Percentiles rank a stretch among this genome's conserved stretches.
These are phyloP conservation scores for Jacaranda copaia DNA, from an alignment of 257 asterid species.

Conservation along the genomic window DNA sequence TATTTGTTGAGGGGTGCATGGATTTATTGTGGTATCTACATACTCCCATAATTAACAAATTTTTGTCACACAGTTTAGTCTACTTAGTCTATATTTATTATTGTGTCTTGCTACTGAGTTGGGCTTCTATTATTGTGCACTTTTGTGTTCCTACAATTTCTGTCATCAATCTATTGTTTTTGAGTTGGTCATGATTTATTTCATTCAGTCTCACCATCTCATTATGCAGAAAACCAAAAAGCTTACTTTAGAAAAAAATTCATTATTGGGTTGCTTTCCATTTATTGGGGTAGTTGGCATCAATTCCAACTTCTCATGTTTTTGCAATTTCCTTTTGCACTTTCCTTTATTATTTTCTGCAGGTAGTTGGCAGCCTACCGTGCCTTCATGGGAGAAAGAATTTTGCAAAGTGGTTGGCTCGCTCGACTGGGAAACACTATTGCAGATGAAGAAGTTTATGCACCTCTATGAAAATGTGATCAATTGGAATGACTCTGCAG, in stretches of 20 bases:
- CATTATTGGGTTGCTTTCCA: background rate
- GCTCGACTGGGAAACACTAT: constrained; percentile 68
- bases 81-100: background rate
- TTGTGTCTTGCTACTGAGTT: background rate
- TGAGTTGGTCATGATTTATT: constrained; percentile 1
- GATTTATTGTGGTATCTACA: constrained; percentile 13
- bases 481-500: constrained; percentile 83
- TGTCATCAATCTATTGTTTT: background rate
- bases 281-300: background rate
- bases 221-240: background rate
- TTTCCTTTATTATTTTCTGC: constrained; percentile 33
- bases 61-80: background rate
- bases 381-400: constrained; percentile 79
- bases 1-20: constrained; percentile 12
- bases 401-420: constrained; percentile 73
- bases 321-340: background rate
- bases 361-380: constrained; percentile 66
- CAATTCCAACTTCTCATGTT: background rate
- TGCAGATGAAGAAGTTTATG: constrained; percentile 58
- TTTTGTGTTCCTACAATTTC: background rate
- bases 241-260: background rate
- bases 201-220: constrained; percentile 2
- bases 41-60: constrained; percentile 13
- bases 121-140: background rate
- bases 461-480: constrained; percentile 63